phyloP scores from a whole-genome alignment of 345 rosid genomes.

The Euphorbia pulcherrima region DNA sequence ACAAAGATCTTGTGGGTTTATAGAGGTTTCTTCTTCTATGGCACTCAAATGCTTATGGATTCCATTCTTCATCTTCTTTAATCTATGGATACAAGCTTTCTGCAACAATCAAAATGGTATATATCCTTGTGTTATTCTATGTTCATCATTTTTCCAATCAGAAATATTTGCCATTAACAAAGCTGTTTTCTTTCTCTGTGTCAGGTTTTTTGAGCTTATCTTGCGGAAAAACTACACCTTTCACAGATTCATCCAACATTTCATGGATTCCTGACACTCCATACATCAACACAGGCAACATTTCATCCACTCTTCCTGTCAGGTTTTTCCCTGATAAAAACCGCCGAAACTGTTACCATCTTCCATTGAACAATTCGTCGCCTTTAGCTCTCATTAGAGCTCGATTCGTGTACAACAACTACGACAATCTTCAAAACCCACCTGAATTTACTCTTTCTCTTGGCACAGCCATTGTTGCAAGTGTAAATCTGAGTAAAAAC shows the following conservation, averaged over 20 bases:
- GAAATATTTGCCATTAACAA: not conserved
- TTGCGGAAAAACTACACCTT: slow-evolving; percentile 60
- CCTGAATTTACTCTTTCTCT: slow-evolving; percentile 69
- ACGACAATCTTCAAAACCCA: slow-evolving; percentile 56
- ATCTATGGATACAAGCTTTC: slow-evolving; percentile 35
- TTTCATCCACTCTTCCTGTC: slow-evolving; percentile 34
- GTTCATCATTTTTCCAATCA: not conserved
- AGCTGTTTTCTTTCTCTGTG: not conserved
- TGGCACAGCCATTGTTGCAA: slow-evolving; percentile 54
- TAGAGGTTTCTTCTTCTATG: slow-evolving; percentile 27
- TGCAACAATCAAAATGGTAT: slow-evolving; percentile 65
- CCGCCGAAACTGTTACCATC: slow-evolving; percentile 49
- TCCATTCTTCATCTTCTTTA: slow-evolving; percentile 35
- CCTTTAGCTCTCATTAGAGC: slow-evolving; percentile 67
- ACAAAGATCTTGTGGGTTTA: too few relatives aligned
- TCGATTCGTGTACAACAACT: slow-evolving; percentile 67
- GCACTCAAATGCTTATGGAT: slow-evolving; percentile 40
- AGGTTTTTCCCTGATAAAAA: slow-evolving; percentile 58
- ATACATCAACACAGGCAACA: slow-evolving; percentile 57
- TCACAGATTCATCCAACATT: slow-evolving; percentile 47
- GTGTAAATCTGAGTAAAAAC: slow-evolving; percentile 49
- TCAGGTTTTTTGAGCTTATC: slow-evolving; percentile 85
- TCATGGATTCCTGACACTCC: slow-evolving; percentile 58
- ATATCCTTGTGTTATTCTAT: not conserved
- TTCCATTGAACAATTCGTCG: slow-evolving; percentile 54